Base-by-base conservation (phyloP, 495 filamentous ascomycete species). In the Chlorociboria aeruginascens region DNA sequence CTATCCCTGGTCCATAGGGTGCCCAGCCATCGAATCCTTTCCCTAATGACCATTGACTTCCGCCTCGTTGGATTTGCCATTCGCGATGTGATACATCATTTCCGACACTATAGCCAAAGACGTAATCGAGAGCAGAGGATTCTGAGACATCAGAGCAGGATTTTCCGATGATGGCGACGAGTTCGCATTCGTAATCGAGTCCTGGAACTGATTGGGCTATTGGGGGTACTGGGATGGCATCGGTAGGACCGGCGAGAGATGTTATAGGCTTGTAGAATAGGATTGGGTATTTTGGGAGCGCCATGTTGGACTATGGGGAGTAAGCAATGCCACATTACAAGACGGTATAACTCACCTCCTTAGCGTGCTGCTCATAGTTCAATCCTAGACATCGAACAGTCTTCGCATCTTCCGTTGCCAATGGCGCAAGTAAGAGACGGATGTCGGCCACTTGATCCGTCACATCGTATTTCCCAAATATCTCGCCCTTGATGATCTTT, bases 11-110 rank as follows among this genome's bases (percentile, higher is more conserved):
- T 2, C 87, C 87, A 54, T 76, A 83, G 0, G 86, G 87, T n/a
- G 85, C 86, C 86, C 85, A 92, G 38, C 83, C 82, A 65, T 94
- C 86, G 56, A 88, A 92, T 3, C 85, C 82, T 62, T 94, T 94
- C 0, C 86, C 86, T 3, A 89, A 54, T 0, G 69, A 70, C 87
- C 86, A 93, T 63, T 92, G 87, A 0, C 85, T 79, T 11, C 86
- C 82, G 14, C 85, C 86, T 32, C 75, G 75, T 58, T 81, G 77
- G 46, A 92, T 63, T 62, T 94, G 87, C 83, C 84, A 88, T 45
- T 86, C 83, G 20, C 87, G 79, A 61, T 90, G 86, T 10, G 81
- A 86, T 30, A 94, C 70, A 63, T 92, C 87, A 58, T 94, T 84
- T 36, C 86, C 87, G 43, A 87, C 76, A 6, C 82, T 71, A 60